These are phyloP conservation scores for Polygonum aviculare DNA, from an alignment of 148 eudicot species.

Conservation along the genomic window DNA sequence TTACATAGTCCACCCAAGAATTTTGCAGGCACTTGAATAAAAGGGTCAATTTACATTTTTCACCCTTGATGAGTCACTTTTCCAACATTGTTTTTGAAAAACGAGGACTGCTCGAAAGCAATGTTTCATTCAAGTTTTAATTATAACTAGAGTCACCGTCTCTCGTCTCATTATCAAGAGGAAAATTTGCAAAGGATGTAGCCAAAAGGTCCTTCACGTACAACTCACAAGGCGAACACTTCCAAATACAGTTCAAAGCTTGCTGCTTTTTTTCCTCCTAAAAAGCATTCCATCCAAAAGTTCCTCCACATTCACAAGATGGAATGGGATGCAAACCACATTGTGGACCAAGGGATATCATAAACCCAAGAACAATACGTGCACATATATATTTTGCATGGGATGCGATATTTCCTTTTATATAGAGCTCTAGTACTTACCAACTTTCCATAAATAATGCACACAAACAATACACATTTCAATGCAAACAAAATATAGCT, in stretches of 20 bases:
- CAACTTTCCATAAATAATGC: neutral
- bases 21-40: neutral
- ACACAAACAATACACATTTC: neutral
- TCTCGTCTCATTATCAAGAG: neutral
- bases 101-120: neutral
- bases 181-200: constrained; percentile 1
- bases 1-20: neutral
- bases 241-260: neutral
- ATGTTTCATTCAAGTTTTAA: neutral
- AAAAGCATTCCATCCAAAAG: neutral
- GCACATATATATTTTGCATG: neutral
- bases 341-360: neutral
- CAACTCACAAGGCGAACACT: neutral
- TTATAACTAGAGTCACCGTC: neutral
- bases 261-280: neutral
- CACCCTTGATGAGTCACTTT: neutral
- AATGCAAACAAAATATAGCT: neutral
- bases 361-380: neutral
- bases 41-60: neutral
- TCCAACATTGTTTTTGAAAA: neutral
- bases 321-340: no score
- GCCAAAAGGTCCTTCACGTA: neutral
- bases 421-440: neutral
- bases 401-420: neutral
- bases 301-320: no score